Evolutionary conservation across 2,329 filamentous ascomycete genomes (phyloP), one percentile per base, ranked within the genome.

Genomic region (Orbilia brochopaga): DNA sequence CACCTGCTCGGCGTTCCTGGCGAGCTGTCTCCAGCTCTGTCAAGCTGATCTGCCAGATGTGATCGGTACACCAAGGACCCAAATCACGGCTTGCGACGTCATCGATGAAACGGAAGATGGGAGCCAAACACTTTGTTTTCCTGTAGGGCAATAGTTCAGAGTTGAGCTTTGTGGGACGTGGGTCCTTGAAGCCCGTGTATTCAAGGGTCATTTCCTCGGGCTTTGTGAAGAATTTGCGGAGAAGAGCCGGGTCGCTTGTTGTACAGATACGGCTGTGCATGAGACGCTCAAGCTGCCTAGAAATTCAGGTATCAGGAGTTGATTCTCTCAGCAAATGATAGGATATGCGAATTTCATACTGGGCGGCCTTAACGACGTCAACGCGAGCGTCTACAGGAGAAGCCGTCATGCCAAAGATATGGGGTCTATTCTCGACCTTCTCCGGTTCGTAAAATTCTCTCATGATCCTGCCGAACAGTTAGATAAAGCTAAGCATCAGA

Each of bases 331-430:
- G 40, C 21, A 58, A 8, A 27, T 19, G 6, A 11, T 6, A 30
- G 42, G 17, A 21, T 37, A 8, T 3, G n/a, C 2, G n/a, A 11
- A 35, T 52, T 30, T 73, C 78, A 73, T 79, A 83, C 69, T 81
- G 81, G 0, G 90, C 90, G 40, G 90, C 90, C 69, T 86, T 82
- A 15, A 83, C 82, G 27, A 96, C 84, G 74, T 96, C 87, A 0
- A 85, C 85, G 76, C 90, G 89, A 0, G 90, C 87, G 80, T 97
- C 92, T 1, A 97, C 88, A 0, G 94, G 94, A 0, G 94, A 97
- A 6, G 94, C 94, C 1, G 94, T 99, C 93, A 97, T 97, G 24
- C 93, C 93, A 75, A 99, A 90, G 19, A 99, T 87, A 40, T 88
- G 88, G 2, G 94, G 94, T 2, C 87, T 83, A 0, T 77, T 75